Base-by-base conservation (phyloP, 768 basidiomycete species). In the Roridomyces roridus region DNA sequence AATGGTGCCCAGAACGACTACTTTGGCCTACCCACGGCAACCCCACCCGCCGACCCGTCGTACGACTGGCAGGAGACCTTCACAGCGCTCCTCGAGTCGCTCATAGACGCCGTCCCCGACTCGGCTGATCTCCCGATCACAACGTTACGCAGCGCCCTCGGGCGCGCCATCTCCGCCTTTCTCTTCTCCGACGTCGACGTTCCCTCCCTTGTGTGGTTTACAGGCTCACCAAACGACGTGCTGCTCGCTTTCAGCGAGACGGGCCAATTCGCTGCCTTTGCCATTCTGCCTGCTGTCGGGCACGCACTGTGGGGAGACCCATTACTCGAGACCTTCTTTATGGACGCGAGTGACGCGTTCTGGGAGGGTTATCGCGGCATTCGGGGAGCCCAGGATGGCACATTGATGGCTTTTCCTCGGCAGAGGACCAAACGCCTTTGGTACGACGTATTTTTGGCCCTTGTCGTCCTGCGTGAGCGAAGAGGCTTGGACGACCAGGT, bases 51-150 rank as follows among this genome's bases (percentile, higher is more conserved):
- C 11, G 73, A 79, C 6, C 70, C 77, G 15, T 78, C 77, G 2
- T 89, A 86, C 67, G 86, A 81, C 70, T 92, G 90, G 90, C 87
- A 91, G 71, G 88, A 88, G 64, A 83, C 86, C 1, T 91, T 91
- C 69, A 85, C 85, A 6, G 46, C 70, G 9, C 72, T 83, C 6
- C 70, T 92, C 43, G 89, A 91, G 58, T 73, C 72, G 7, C 70
- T 86, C 14, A 70, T 91, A n/a, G 66, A 68, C n/a, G 69, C 72
- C 7, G 78, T 82, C 15, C 75, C 64, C 43, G 53, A 3, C 56
- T 31, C 58, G 48, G 28, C 62, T 52, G 24, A 54, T 72, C 2
- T 68, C 64, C 24, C 64, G 77, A 24, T 44, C 11, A 23, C 12
- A 6, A 21, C 35, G 8, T 75, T 89, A 48, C 80, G 85, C 28